Evolutionary conservation across 768 basidiomycete genomes (phyloP).

Genomic region (Grammothele lineata): DNA sequence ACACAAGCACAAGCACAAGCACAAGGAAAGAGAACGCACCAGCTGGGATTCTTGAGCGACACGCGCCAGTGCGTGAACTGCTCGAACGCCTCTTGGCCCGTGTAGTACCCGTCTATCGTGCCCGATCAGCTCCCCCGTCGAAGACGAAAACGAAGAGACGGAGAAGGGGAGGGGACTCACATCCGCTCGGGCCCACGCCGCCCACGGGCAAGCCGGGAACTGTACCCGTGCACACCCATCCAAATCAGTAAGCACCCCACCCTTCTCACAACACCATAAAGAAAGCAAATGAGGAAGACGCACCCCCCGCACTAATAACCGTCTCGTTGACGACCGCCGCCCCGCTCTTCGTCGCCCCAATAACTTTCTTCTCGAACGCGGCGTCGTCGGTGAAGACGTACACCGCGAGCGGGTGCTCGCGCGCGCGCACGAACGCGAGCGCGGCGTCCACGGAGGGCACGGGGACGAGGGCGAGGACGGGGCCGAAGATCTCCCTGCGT

Average conservation of each 20-base stretch:
- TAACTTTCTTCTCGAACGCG: conserved; percentile 61
- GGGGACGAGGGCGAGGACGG: conserved; percentile 69
- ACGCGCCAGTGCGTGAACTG: conserved; percentile 73
- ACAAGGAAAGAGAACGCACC: conserved; percentile 20
- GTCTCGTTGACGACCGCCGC: conserved; percentile 67
- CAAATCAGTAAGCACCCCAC: too few relatives aligned
- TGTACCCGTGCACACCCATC: too few relatives aligned
- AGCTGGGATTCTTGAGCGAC: conserved; percentile 41
- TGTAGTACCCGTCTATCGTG: conserved; percentile 56
- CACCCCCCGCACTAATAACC: conserved; percentile 56
- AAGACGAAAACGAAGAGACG: background rate
- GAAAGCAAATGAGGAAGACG: too few relatives aligned
- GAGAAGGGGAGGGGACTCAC: conserved; percentile 35
- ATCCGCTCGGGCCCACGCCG: conserved; percentile 66
- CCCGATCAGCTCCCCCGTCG: too few relatives aligned
- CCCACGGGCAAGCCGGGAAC: conserved; percentile 69
- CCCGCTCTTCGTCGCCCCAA: conserved; percentile 78
- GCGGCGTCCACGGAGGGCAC: conserved; percentile 70
- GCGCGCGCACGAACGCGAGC: conserved; percentile 60
- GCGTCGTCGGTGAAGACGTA: conserved; percentile 71
- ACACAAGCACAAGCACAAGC: background rate
- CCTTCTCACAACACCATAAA: too few relatives aligned
- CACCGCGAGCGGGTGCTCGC: conserved; percentile 70
- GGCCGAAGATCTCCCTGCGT: conserved; percentile 78
- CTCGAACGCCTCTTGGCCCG: conserved; percentile 73